Base-by-base conservation (phyloP, 805 yeast species). In the Jamesozyma piceae region DNA sequence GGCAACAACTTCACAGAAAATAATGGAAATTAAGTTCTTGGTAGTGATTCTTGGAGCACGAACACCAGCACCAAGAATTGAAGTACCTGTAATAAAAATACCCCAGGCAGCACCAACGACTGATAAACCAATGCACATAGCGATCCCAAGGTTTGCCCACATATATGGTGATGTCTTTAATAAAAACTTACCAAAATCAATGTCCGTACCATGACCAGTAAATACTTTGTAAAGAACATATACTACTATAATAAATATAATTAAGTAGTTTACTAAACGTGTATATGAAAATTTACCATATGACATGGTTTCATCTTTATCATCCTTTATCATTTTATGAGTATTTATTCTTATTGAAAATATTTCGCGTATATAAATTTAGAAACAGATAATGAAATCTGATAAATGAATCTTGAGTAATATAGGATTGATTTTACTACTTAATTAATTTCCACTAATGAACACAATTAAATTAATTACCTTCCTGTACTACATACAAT, bases 51-150 rank as follows among this genome's bases (percentile, higher is more conserved):
- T 74, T 41, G 98, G 98, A 13, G 95, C 92, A 64, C 85, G 85
- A 46, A 92, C 97, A 71, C 98, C 98, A 2, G 98, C 98, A 54
- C 98, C 98, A 48, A 92, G 68, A 53, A 92, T 85, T 24, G 96
- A 79, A 1, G 96, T 73, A 33, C 98, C 98, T 2, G 97, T 90
- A 48, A 92, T 76, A 63, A 90, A 92, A 52, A 92, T 92, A 50
- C 98, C 98, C 98, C 98, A 92, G 4, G 97, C 97, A 14, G 98
- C 98, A 32, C 98, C 98, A 34, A 89, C 82, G 14, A 92, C 97
- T 38, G 94, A 81, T 46, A 92, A 74, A 13, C 97, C 97, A 53
- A 94, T 88, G 67, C 98, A 90, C 40, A 79, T 67, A 14, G 84
- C 81, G 49, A 92, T 87, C 43, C 98, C 98, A 49, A 88, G 65